phyloP scores from a whole-genome alignment of 257 asterid species.

The Jasminum sambac region DNA sequence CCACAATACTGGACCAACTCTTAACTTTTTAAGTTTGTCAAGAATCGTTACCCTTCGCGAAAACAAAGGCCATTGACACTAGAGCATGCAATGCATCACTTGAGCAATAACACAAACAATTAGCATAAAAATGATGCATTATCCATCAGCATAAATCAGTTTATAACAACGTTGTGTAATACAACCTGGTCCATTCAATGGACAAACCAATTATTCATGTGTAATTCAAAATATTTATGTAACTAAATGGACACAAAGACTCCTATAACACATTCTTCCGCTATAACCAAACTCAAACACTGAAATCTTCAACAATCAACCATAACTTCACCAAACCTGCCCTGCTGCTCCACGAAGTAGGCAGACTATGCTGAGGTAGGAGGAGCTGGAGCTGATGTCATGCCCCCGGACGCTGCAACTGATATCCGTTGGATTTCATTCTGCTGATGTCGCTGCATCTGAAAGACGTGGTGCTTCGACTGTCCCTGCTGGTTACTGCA shows the following conservation, averaged over 20 bases:
- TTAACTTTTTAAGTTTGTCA: no score
- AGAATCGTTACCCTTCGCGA: no score
- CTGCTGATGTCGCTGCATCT: constrained; percentile 46
- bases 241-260: constrained; percentile 19
- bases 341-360: background rate
- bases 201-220: constrained; percentile 23
- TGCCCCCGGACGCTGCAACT: constrained; percentile 35
- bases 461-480: constrained; percentile 53
- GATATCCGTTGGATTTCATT: constrained; percentile 43
- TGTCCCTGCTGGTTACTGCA: constrained; percentile 38
- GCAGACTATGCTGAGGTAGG: constrained; percentile 45
- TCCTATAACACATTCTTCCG: constrained; percentile 13
- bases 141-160: no score
- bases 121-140: no score
- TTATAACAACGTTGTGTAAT: constrained; percentile 6
- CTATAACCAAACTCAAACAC: constrained; percentile 2
- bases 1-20: no score
- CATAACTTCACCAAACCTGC: background rate
- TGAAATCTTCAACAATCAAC: background rate
- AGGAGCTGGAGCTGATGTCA: constrained; percentile 38
- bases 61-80: no score
- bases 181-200: constrained; percentile 12
- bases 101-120: no score
- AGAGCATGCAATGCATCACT: no score
- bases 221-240: constrained; percentile 21